Base-by-base conservation (phyloP, 495 filamentous ascomycete species). In the Neurospora pannonica region DNA sequence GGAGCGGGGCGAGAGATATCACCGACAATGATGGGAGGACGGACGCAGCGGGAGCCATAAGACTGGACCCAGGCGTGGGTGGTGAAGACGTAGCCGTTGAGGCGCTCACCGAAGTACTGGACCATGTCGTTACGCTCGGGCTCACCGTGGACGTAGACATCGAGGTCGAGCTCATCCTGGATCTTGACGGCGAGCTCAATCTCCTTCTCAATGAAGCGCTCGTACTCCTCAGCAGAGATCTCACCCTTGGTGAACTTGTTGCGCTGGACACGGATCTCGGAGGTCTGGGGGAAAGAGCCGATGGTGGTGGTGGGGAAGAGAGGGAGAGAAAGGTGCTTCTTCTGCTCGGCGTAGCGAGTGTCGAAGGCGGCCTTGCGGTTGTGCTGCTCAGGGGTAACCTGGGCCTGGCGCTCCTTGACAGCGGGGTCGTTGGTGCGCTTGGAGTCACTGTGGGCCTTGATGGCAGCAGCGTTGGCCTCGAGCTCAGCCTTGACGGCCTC, bases 41-140 rank as follows among this genome's bases (percentile, higher is more conserved):
- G 92, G 75, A 99, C 96, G 84, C 97, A 98, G 79, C 96, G 97
- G 73, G 95, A 98, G 77, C 96, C 96, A 85, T 99, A 99, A 79
- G 88, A 92, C 89, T 99, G 96, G 62, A 99, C 96, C 96, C 96
- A 99, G 78, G 92, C 96, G 86, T 97, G 93, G 82, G 94, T 98
- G 82, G 96, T 99, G 90, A 99, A 99, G 80, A 94, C 94, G 85
- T 98, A 99, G 82, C 96, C 96, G 76, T 94, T 90, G 67, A 99
- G 89, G 77, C 94, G 91, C 90, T 99, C 96, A 84, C 96, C 96
- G 81, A 99, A 99, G 90, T 98, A 99, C 85, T 99, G 96, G 48
- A 99, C 96, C 96, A 99, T 99, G 90, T 99, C 96, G 86, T 98
- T 98, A 84, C 96, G 94, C 89, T 99, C 96, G 71, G 96, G 95